A percentile compares a stretch with the other conserved stretches of the same genome.
These are phyloP conservation scores for Diplosphaera chodatii DNA, from an alignment of 139 green algal species.

Conservation along the genomic window DNA sequence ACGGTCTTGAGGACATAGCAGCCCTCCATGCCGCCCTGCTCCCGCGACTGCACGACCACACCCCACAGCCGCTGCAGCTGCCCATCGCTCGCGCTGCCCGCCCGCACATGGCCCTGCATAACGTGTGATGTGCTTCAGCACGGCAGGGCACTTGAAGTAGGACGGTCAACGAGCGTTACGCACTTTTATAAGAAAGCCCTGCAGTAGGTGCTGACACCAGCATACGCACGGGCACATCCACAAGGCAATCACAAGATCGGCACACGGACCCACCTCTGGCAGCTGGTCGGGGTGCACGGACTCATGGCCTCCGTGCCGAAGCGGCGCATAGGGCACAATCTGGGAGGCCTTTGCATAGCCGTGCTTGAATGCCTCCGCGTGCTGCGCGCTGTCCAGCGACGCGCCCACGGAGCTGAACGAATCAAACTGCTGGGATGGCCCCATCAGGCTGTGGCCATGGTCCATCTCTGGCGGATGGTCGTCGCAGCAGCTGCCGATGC, in stretches of 20 bases:
- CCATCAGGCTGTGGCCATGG: background rate
- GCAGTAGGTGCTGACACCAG: no score
- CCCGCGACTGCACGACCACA: constrained; percentile 42
- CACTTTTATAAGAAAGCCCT: no score
- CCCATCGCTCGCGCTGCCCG: background rate
- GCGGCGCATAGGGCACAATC: background rate
- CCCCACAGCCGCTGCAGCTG: constrained; percentile 30
- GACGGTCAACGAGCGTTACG: no score
- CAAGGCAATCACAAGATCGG: no score
- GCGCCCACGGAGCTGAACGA: background rate
- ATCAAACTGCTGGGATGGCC: background rate
- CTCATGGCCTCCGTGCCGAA: background rate
- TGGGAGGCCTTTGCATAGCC: background rate
- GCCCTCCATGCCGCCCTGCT: constrained; percentile 23
- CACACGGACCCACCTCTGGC: background rate
- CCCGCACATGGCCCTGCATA: background rate
- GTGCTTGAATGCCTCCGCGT: constrained; percentile 7
- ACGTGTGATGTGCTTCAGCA: no score
- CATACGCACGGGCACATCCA: no score
- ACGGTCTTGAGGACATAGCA: constrained; percentile 50
- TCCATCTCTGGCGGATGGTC: constrained; percentile 5
- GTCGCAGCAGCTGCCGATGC: constrained; percentile 44
- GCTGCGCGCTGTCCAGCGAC: background rate
- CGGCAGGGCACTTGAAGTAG: no score
- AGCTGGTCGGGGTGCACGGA: background rate